Base-by-base conservation (phyloP, 2,329 filamentous ascomycete genomes). In the Aspergillus phoenicis region DNA sequence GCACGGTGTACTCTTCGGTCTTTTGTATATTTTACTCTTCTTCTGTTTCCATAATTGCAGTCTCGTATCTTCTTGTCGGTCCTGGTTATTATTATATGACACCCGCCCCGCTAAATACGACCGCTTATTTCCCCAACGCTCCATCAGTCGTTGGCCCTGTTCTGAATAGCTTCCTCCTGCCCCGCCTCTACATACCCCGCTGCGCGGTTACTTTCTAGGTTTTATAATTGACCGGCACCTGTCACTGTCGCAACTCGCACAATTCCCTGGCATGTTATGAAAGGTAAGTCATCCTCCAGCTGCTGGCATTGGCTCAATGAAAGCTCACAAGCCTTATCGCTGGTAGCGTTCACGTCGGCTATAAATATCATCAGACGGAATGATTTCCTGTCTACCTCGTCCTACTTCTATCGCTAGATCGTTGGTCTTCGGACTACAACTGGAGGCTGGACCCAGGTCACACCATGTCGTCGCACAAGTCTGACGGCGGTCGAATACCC, bases 381-480 rank as follows among this genome's bases (percentile, higher is more conserved):
- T 77, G 74, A 71, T 74, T 75, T 65, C 68, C 61, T 58, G 58
- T 63, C 59, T 62, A 58, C 56, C 65, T 60, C 62, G 60, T 65
- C 57, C 64, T 62, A 64, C 65, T 61, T 65, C 62, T 62, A 62
- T 62, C 52, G 65, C 60, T 68, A 59, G 62, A 71, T 69, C 62
- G 62, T 60, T 68, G 65, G 66, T 71, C 66, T 67, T 64, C 67
- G 66, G 60, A 68, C 69, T 69, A 66, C 61, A 70, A 62, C 66
- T 65, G 63, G 68, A 64, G 64, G 63, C 63, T 68, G 59, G 61
- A 64, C 52, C 58, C 61, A 62, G 62, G 65, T 73, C 69, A 58
- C 68, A 74, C 66, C 63, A 79, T 79, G 77, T 70, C 72, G 64
- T 75, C 71, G 66, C 68, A 75, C 69, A 75, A 64, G 66, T 63